Evolutionary conservation across 805 yeast species (phyloP).

Genomic region (Ogataea nitratoaversa): DNA sequence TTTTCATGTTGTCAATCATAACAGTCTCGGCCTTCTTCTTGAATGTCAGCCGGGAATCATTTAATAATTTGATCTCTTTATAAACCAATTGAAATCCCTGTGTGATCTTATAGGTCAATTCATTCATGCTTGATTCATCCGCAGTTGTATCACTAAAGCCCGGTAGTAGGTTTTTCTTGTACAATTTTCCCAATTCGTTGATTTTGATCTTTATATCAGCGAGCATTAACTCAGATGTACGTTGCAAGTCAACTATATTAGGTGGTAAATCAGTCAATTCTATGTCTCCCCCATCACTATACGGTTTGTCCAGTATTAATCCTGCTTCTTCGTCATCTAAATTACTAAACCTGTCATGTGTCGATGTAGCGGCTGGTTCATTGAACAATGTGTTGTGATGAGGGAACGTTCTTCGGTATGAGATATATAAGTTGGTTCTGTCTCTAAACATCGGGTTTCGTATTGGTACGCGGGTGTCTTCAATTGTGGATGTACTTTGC

Average conservation of each 20-base stretch:
- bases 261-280: slow-evolving; percentile 74
- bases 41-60: slow-evolving; percentile 34
- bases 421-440: slow-evolving; percentile 84
- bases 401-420: slow-evolving; percentile 86
- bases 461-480: too few species aligned
- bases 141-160: slow-evolving; percentile 77
- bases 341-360: slow-evolving; percentile 28
- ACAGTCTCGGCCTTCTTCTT: slow-evolving; percentile 44
- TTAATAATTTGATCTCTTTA: slow-evolving; percentile 62
- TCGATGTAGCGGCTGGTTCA: slow-evolving; percentile 5
- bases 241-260: slow-evolving; percentile 66
- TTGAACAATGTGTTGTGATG: slow-evolving; percentile 40
- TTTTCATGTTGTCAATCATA: slow-evolving; percentile 76
- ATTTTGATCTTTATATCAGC: slow-evolving; percentile 48
- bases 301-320: slow-evolving; percentile 35
- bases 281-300: slow-evolving; percentile 32
- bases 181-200: slow-evolving; percentile 60
- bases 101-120: slow-evolving; percentile 69
- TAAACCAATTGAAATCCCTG: slow-evolving; percentile 76
- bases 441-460: slow-evolving; percentile 87
- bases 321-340: slow-evolving; percentile 57
- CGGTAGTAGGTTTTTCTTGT: slow-evolving; percentile 80
- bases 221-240: slow-evolving; percentile 64
- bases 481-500: too few species aligned
- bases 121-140: slow-evolving; percentile 77